Percentiles rank a stretch among this genome's conserved stretches.
phyloP scores from a whole-genome alignment of 768 basidiomycete species.

The Kwoniella sp. region DNA sequence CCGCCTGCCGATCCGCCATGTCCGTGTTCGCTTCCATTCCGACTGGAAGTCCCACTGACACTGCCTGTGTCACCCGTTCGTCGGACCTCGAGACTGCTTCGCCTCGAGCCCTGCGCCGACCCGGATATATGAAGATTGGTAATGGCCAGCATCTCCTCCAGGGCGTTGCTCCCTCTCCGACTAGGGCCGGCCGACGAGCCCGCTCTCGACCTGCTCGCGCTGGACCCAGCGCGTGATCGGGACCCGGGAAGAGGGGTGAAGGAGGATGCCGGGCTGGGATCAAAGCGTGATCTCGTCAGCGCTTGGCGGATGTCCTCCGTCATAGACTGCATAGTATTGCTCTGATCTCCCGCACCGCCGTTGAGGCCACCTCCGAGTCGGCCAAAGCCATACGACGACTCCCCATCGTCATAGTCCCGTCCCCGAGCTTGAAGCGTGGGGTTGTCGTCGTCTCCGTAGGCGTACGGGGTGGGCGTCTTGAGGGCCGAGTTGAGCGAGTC shows the following conservation, averaged over 20 bases:
- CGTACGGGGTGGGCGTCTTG: slow-evolving; percentile 15
- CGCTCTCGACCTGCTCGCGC: slow-evolving; percentile 3
- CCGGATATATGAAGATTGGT: slow-evolving; percentile 14
- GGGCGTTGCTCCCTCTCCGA: slow-evolving; percentile 7
- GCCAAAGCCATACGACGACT: slow-evolving; percentile 40
- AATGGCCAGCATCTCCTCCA: slow-evolving; percentile 14
- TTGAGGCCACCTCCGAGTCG: slow-evolving; percentile 17
- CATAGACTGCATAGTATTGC: slow-evolving; percentile 27
- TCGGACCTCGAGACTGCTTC: slow-evolving; percentile 10
- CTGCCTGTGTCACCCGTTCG: background rate
- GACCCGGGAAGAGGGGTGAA: slow-evolving; percentile 1
- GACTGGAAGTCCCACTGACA: background rate
- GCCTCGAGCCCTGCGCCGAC: slow-evolving; percentile 16
- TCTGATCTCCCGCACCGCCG: background rate
- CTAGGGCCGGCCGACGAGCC: slow-evolving; percentile 1
- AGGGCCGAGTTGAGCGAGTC: slow-evolving; percentile 21
- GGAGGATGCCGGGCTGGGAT: slow-evolving; percentile 17
- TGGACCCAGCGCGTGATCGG: slow-evolving; percentile 21
- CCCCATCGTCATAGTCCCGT: slow-evolving; percentile 33
- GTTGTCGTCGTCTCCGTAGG: slow-evolving; percentile 32
- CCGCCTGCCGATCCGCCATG: slow-evolving; percentile 10
- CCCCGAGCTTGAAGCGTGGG: slow-evolving; percentile 34
- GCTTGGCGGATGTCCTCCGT: slow-evolving; percentile 35
- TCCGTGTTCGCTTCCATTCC: background rate
- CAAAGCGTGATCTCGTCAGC: slow-evolving; percentile 25